Evolutionary conservation across 1,139 yeast species (phyloP), one percentile per base, ranked within the genome.

Genomic region (Magnusiomyces magnusii): DNA sequence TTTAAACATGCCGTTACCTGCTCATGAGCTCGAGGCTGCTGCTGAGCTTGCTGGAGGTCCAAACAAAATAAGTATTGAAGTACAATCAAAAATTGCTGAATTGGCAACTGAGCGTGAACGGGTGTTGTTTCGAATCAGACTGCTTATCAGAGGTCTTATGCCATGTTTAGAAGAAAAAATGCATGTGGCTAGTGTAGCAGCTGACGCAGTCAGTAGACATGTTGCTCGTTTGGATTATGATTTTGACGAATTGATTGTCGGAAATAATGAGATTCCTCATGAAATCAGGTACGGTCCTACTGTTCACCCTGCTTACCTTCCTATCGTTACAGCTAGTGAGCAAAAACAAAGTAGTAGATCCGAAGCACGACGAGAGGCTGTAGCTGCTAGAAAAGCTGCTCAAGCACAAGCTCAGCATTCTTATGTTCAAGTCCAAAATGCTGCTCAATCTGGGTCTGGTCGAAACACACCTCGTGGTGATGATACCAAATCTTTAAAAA

Each of bases 131-230:
- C 70, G 71, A 60, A 76, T 76, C 57, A 71, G 76, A 47, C 73
- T 68, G 49, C 71, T 74, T 61, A 75, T 69, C 56, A 71, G 72
- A 65, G 96, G 88, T 62, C 78, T 93, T 57, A 84, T 93, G 76
- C 98, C 98, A 0, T 90, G 97, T 65, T 76, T 93, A 61, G 99
- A 93, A 69, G 98, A 93, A 71, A 93, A 93, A 73, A 91, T 93
- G 95, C 97, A 93, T 70, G 97, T 93, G 47, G 95, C 98, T 2
- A 86, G 93, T 1, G 87, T 90, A 47, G 97, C 97, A 31, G 81
- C 89, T 36, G 98, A 92, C 67, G 80, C 86, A 25, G 80, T 91
- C 57, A 76, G 79, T 50, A 83, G 85, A 64, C 89, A 90, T 68
- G 76, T 89, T 65, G 79, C 77, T 57, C 78, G 97, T 55, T 80